Evolutionary conservation across 768 basidiomycete species (phyloP).

Genomic region (Boletus insuetus): DNA sequence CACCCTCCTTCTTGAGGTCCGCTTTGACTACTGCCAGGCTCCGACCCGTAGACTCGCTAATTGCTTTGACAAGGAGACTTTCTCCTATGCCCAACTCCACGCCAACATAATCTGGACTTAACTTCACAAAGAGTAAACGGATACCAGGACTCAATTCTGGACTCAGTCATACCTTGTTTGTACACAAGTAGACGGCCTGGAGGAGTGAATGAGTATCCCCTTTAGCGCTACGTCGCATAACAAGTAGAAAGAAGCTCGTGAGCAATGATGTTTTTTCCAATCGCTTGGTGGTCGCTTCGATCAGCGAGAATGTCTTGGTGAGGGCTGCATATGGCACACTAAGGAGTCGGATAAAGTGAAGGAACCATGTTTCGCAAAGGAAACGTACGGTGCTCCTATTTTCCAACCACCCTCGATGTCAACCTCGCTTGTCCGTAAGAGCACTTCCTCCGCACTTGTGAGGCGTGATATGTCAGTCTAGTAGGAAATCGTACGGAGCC

Average conservation of each 20-base stretch:
- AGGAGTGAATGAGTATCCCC: constrained; percentile 75
- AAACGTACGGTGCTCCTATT: constrained; percentile 72
- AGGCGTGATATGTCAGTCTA: constrained; percentile 1
- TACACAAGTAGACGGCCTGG: constrained; percentile 92
- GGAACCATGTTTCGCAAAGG: not conserved
- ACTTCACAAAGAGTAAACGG: constrained; percentile 39
- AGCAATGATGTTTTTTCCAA: constrained; percentile 88
- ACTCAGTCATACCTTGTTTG: constrained; percentile 72
- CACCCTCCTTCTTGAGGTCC: constrained; percentile 92
- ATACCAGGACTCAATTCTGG: not conserved
- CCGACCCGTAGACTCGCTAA: constrained; percentile 92
- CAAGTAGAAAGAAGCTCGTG: constrained; percentile 84
- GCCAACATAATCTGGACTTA: constrained; percentile 93
- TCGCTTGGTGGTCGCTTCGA: constrained; percentile 94
- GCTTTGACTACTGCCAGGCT: constrained; percentile 78
- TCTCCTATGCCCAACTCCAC: constrained; percentile 97
- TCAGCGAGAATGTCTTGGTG: constrained; percentile 81
- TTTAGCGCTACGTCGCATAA: constrained; percentile 80
- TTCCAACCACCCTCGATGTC: constrained; percentile 84
- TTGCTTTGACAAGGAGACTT: constrained; percentile 90
- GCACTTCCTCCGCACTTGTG: constrained; percentile 63
- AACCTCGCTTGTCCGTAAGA: constrained; percentile 62
- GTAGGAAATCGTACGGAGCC: constrained; percentile 7
- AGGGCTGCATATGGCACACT: constrained; percentile 96
- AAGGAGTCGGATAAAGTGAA: not conserved